Evolutionary conservation across 305 asterid genomes (phyloP).

Genomic region (Solanum hybrid): DNA sequence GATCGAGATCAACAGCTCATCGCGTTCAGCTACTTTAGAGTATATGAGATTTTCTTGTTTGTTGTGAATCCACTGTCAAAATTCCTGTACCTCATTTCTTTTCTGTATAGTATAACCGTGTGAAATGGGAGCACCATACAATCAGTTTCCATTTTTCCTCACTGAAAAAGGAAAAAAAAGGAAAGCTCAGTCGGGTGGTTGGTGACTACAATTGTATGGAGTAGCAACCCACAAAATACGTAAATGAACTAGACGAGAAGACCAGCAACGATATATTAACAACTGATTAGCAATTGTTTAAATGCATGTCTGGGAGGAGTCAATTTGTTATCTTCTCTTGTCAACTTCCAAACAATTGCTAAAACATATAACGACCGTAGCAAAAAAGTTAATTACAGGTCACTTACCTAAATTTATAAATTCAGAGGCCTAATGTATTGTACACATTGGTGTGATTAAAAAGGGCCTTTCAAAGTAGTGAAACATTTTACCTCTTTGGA

Average conservation of each 20-base stretch:
- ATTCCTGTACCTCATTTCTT: not conserved
- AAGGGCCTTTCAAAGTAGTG: not conserved
- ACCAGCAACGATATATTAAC: not conserved
- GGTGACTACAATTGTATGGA: not conserved
- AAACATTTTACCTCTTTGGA: slow-evolving; percentile 60
- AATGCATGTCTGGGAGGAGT: not conserved
- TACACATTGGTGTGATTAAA: not conserved
- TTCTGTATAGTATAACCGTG: not conserved
- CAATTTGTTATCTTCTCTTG: not conserved
- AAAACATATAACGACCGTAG: not conserved
- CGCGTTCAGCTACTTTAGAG: not conserved
- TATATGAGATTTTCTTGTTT: not conserved
- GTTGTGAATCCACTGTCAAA: not conserved
- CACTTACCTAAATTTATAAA: not conserved
- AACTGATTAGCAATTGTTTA: not conserved
- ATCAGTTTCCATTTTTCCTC: slow-evolving; percentile 7
- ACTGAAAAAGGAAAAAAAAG: not conserved
- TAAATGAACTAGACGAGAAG: not conserved
- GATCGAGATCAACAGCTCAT: not conserved
- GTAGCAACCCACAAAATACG: not conserved
- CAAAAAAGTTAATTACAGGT: not conserved
- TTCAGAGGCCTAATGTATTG: not conserved
- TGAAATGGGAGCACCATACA: not conserved
- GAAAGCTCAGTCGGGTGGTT: not conserved
- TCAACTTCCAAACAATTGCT: not conserved